Evolutionary conservation across 2,329 filamentous ascomycete species (phyloP).

Genomic region (Scedosporium aurantiacum): DNA sequence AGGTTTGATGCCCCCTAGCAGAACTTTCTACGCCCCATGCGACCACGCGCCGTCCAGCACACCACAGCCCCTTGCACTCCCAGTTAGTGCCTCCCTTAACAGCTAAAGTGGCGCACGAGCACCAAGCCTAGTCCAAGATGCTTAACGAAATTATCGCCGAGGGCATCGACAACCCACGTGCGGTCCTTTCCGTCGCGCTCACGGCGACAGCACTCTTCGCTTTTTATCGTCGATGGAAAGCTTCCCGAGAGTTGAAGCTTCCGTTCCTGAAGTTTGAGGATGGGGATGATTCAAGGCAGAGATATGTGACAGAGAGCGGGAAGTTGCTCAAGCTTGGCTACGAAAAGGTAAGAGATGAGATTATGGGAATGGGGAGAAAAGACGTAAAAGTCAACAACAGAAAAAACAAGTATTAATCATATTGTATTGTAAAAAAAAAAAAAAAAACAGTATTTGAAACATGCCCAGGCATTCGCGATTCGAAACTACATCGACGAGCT

Average conservation of each 20-base stretch:
- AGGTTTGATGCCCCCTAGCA: too few relatives aligned
- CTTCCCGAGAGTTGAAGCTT: background rate
- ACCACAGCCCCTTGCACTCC: too few relatives aligned
- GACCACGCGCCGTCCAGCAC: too few relatives aligned
- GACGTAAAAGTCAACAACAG: background rate
- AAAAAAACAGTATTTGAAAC: background rate
- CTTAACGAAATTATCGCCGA: background rate
- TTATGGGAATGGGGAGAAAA: background rate
- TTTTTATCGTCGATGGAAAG: conserved; percentile 1
- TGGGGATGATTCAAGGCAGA: conserved; percentile 4
- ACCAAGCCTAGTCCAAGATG: background rate
- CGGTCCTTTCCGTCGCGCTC: background rate
- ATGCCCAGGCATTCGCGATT: conserved; percentile 3
- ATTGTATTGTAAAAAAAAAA: background rate
- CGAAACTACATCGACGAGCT: conserved; percentile 5
- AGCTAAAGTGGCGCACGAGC: background rate
- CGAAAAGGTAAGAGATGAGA: background rate
- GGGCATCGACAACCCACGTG: background rate
- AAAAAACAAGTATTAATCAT: background rate
- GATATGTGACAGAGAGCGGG: conserved; percentile 1
- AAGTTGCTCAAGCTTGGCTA: conserved; percentile 2
- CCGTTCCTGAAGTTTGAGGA: conserved; percentile 4
- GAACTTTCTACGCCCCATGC: too few relatives aligned
- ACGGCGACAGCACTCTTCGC: background rate
- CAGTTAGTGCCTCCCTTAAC: too few relatives aligned